Evolutionary conservation across 1,284 basidiomycete species (phyloP).

Genomic region (Ustilago hordei): DNA sequence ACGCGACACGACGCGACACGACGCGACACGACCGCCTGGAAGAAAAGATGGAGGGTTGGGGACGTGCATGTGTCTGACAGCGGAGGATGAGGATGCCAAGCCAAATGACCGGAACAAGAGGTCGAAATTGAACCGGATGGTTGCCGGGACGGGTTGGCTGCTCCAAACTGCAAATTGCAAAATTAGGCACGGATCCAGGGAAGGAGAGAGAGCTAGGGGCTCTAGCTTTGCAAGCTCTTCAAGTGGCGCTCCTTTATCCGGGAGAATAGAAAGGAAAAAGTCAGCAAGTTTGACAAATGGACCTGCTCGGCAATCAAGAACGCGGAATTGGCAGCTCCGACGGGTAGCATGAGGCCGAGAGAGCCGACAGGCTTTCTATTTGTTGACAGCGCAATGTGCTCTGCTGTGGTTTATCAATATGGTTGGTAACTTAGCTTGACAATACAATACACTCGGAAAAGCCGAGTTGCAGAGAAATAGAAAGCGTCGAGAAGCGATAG

Average conservation of each 20-base stretch:
- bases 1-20: too few species aligned
- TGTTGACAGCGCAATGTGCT: not conserved
- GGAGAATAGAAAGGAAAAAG: slow-evolving; percentile 1
- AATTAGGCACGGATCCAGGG: too few species aligned
- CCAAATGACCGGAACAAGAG: too few species aligned
- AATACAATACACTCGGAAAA: not conserved
- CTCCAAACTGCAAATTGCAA: too few species aligned
- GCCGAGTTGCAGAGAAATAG: not conserved
- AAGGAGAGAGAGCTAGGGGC: too few species aligned
- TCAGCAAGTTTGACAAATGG: slow-evolving; percentile 16
- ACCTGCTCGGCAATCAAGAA: slow-evolving; percentile 1
- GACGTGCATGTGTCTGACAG: too few species aligned
- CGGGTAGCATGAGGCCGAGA: not conserved
- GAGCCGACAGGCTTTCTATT: not conserved
- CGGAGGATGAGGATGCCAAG: too few species aligned
- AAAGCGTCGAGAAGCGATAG: not conserved
- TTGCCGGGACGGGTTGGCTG: not conserved
- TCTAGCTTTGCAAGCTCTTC: too few species aligned
- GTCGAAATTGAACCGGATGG: not conserved
- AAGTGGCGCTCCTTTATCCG: not conserved
- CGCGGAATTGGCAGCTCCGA: slow-evolving; percentile 2
- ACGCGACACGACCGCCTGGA: too few species aligned
- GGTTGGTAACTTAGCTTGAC: not conserved
- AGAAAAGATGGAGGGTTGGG: too few species aligned
- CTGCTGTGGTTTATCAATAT: not conserved